Base-by-base conservation (phyloP, 2,329 filamentous ascomycete species). In the Neonectria ditissima region DNA sequence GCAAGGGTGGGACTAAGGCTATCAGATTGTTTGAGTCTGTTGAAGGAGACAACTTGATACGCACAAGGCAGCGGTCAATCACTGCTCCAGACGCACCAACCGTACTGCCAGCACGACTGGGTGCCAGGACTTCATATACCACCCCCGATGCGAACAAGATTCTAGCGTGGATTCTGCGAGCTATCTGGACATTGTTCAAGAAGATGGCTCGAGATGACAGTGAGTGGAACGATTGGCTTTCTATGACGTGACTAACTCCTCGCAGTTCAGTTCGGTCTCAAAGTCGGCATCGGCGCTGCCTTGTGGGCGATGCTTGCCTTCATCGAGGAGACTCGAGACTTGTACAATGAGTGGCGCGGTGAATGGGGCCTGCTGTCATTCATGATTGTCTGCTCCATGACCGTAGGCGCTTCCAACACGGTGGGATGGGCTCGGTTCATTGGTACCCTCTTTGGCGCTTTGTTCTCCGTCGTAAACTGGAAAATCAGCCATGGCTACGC, bases 331-430 rank as follows among this genome's bases (percentile, higher is more conserved):
- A 97, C 94, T 0, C 85, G 94, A 59, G 91, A 92, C 0, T 84
- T 91, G 4, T 99, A 97, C 75, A 86, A 88, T 39, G 90, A 92
- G 68, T 98, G 94, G 93, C 86, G 95, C 72, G 95, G 95, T 9
- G 96, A 99, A 83, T 99, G 96, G 96, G 96, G 96, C 14, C 83
- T 99, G 1, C 77, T 99, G 30, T 97, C 94, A 0, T 98, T 97
- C 82, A 98, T 98, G 94, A 89, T 98, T 73, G 96, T 99, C n/a
- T 97, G 94, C 76, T 94, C 92, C 43, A 98, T 97, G 94, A 99
- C 95, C 0, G 94, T 97, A 9, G 96, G 96, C n/a, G 94, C 95
- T 5, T 93, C 94, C 16, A 99, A 98, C 76, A 97, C 95, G 0
- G 97, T 95, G 0, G 94, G 93, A 1, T 88, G 89, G 73, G 89